phyloP scores from a whole-genome alignment of 2,329 filamentous ascomycete genomes.

The Fusarium torulosum region DNA sequence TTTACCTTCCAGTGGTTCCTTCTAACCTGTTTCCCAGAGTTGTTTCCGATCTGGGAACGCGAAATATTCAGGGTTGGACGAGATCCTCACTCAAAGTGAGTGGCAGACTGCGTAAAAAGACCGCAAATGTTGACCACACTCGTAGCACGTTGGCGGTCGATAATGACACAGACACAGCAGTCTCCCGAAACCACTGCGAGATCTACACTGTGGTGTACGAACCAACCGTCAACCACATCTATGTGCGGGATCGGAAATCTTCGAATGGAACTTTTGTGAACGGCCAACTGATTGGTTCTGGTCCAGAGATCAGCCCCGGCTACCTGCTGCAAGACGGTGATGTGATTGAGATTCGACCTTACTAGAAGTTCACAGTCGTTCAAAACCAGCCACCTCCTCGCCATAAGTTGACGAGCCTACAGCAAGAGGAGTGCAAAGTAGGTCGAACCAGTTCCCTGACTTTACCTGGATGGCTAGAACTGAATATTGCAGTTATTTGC shows the following conservation, averaged over 20 bases:
- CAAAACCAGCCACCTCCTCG: slow-evolving; percentile 47
- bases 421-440: slow-evolving; percentile 53
- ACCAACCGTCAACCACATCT: slow-evolving; percentile 58
- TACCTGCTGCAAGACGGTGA: slow-evolving; percentile 66
- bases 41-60: slow-evolving; percentile 49
- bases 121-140: neutral
- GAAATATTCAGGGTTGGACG: slow-evolving; percentile 55
- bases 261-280: slow-evolving; percentile 68
- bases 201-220: slow-evolving; percentile 68
- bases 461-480: neutral
- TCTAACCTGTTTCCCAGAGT: slow-evolving; percentile 36
- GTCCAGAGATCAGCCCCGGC: slow-evolving; percentile 54
- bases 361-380: slow-evolving; percentile 55
- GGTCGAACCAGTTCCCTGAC: neutral
- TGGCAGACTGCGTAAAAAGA: neutral
- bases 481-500: slow-evolving; percentile 50
- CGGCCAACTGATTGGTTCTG: slow-evolving; percentile 57
- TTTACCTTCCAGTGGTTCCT: slow-evolving; percentile 9
- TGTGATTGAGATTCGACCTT: slow-evolving; percentile 57
- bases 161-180: slow-evolving; percentile 52
- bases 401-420: slow-evolving; percentile 48
- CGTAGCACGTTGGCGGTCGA: slow-evolving; percentile 56
- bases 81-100: slow-evolving; percentile 53
- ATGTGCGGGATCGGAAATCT: slow-evolving; percentile 68
- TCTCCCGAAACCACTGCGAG: slow-evolving; percentile 68